Conservation (phyloP, 2,329 filamentous ascomycete genomes). For the Podosphaera fusca region DNA sequence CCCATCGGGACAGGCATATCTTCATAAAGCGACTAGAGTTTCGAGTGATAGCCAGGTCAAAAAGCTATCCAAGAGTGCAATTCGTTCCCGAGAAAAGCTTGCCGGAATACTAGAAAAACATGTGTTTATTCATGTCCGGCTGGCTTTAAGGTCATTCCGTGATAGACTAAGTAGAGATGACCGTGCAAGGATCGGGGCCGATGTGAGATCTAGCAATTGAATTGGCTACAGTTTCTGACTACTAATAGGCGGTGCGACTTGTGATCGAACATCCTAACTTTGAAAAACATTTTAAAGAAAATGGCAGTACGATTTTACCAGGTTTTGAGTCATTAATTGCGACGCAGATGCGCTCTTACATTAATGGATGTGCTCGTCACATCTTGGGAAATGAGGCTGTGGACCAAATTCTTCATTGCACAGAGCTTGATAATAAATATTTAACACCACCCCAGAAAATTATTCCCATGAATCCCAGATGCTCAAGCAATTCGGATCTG, state of each 20-base stretch:
- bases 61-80: neutral
- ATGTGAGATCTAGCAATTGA: neutral
- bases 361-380: neutral
- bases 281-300: conserved; percentile 1
- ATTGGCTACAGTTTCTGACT: neutral
- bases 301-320: neutral
- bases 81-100: neutral
- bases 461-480: too few species aligned
- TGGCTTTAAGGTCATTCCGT: neutral
- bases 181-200: neutral
- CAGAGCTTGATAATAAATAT: neutral
- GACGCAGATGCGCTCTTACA: neutral
- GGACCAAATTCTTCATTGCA: neutral
- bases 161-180: neutral
- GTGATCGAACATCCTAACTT: conserved; percentile 1
- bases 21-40: neutral
- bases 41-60: neutral
- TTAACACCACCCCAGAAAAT: neutral
- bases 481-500: neutral
- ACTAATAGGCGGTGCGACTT: neutral
- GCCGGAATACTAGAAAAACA: neutral
- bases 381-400: neutral
- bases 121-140: neutral
- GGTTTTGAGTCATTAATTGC: neutral
- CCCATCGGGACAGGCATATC: neutral